phyloP scores from a whole-genome alignment of 306 rosid genomes.

The Aeschynomene evenia region DNA sequence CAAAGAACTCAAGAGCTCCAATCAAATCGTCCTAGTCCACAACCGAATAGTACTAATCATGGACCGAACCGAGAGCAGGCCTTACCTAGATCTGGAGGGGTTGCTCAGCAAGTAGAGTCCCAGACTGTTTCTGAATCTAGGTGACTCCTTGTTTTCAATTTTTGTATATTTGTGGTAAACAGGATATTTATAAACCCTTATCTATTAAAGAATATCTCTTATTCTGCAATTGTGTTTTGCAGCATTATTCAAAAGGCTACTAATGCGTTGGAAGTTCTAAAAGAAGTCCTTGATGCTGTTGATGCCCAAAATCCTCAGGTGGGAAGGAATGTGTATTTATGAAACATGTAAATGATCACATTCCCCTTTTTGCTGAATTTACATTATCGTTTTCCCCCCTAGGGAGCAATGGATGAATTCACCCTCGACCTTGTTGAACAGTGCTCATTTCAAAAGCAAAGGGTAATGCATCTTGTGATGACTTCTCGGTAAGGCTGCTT shows the following conservation, averaged over 20 bases:
- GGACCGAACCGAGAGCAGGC: conserved; percentile 54
- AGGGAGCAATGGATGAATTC: conserved; percentile 90
- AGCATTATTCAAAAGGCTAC: conserved; percentile 83
- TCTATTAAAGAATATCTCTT: conserved; percentile 16
- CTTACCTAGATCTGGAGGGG: conserved; percentile 49
- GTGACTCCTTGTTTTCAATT: conserved; percentile 45
- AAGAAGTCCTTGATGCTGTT: conserved; percentile 85
- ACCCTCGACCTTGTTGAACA: conserved; percentile 96
- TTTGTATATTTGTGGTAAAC: conserved; percentile 17
- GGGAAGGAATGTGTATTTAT: conserved; percentile 10
- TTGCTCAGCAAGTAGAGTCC: conserved; percentile 52
- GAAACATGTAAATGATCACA: conserved; percentile 1
- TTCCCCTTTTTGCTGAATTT: conserved; percentile 26
- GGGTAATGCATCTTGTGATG: conserved; percentile 89
- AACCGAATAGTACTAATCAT: conserved; percentile 40
- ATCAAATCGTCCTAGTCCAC: conserved; percentile 50
- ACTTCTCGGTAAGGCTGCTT: conserved; percentile 71
- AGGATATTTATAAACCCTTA: background rate
- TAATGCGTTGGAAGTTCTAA: conserved; percentile 73
- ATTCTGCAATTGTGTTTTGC: conserved; percentile 37
- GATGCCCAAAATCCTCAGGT: conserved; percentile 77
- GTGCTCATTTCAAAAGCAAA: conserved; percentile 92
- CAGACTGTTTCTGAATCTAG: conserved; percentile 73
- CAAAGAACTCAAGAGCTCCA: conserved; percentile 56
- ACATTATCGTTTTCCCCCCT: background rate